Evolutionary conservation across 371 early-diverging fungal genomes (phyloP), one percentile per base, ranked within the genome.

Genomic region (Amoeboaphelidium protococcarum): DNA sequence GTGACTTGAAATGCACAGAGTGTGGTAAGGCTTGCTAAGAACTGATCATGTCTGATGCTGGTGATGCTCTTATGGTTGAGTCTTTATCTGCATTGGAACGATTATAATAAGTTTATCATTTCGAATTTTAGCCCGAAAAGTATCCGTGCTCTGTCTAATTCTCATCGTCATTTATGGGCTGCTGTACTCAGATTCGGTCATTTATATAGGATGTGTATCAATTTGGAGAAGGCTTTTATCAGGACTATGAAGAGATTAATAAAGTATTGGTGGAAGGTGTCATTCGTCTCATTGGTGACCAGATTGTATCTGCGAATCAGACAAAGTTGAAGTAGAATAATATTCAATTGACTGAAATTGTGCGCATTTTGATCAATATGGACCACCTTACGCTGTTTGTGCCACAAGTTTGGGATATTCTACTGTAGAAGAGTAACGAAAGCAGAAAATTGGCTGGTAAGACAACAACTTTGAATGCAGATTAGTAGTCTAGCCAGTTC

Each of bases 241-340:
- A 80, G 52, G 74, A 80, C 26, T 74, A 76, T 48, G 76, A 74
- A 53, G 81, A 81, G 52, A 80, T 84, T 74, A 83, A 82, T 55
- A 83, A 83, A 50, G 67, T 83, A 44, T 62, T 82, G 46, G 80
- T 80, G 57, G 78, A 78, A 58, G 77, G 72, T 50, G n/a, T 50
- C 48, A 22, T 23, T 19, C 23, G 3, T 25, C 16, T 25, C 16
- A 10, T 2, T 44, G n/a, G 1, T 6, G 31, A 45, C 2, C 25
- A 26, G 23, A 45, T 25, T 3, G 2, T 13, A 26, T 13, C 13
- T 13, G 2, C 21, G 13, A 42, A 23, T 2, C 2, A 23, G 2
- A 31, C 6, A 16, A 31, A 31, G 16, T 16, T 31, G 16, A 6
- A 10, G 37, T 10, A 31, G 37, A 31, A 6, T 16, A 10, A 6